Evolutionary conservation across 345 rosid species (phyloP), one percentile per base, ranked within the genome.

Genomic region (Theobroma cacao): DNA sequence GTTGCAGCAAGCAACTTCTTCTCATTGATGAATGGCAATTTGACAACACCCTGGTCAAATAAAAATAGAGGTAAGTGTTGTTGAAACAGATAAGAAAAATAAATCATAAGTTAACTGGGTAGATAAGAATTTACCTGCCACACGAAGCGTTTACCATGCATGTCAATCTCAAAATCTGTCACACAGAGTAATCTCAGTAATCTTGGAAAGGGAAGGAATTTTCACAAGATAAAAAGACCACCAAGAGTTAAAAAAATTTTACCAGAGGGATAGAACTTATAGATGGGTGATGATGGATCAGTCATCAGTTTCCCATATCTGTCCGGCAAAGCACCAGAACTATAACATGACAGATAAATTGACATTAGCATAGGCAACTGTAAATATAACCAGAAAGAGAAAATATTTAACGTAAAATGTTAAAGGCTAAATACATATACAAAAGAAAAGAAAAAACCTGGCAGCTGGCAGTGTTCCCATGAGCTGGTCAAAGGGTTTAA

Each of bases 401-500:
- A 47, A 15, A 11, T 71, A 34, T 52, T 62, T 15, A 26, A 10
- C 40, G 38, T 1, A 50, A 11, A 28, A 52, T 18, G 5, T 13
- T 38, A 2, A 41, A 70, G 15, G 79, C 9, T 56, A 48, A 0
- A 68, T 26, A n/a, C 7, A 38, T 36, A 73, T 2, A 18, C 10
- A 20, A 8, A 22, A 36, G 18, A 5, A 50, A 43, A 75, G 0
- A 17, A 74, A 64, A 31, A 77, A 94, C 99, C 99, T 97, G 78
- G 98, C 93, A 79, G 98, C 91, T 41, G 99, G 99, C 72, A 97
- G 84, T 59, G 99, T 94, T 72, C 98, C 99, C 98, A 97, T 90
- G 62, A 97, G 90, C 86, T 97, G 99, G 87, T 97, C 98, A 86
- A 97, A 94, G 67, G 99, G 99, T 88, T 88, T 94, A 82, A 97